A percentile compares a stretch with the other conserved stretches of the same genome.
Evolutionary conservation across 495 filamentous ascomycete genomes (phyloP).

Genomic region (Trypethelium eluteriae): DNA sequence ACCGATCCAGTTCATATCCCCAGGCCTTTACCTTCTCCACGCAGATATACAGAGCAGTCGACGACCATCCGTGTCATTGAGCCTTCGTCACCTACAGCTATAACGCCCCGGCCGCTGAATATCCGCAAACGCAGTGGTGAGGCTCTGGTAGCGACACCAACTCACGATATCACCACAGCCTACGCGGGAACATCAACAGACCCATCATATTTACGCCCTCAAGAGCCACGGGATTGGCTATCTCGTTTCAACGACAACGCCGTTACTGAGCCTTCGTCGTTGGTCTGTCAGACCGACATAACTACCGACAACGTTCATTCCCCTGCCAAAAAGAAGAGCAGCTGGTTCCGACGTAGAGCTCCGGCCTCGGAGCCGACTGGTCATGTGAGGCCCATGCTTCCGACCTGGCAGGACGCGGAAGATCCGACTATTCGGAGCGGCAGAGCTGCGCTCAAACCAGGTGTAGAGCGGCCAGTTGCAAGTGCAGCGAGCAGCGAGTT

Average conservation of each 20-base stretch:
- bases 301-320: not conserved
- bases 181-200: not conserved
- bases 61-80: slow-evolving; percentile 35
- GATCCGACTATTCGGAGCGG: slow-evolving; percentile 22
- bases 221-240: slow-evolving; percentile 1
- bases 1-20: slow-evolving; percentile 30
- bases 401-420: slow-evolving; percentile 26
- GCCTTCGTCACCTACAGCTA: slow-evolving; percentile 28
- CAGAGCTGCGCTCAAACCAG: slow-evolving; percentile 6
- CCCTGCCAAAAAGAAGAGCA: slow-evolving; percentile 34
- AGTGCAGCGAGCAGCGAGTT: slow-evolving; percentile 32
- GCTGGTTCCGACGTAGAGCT: slow-evolving; percentile 33
- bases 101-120: slow-evolving; percentile 34
- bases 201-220: not conserved
- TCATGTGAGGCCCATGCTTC: slow-evolving; percentile 18
- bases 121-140: slow-evolving; percentile 36
- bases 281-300: not conserved
- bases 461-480: slow-evolving; percentile 16
- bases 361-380: slow-evolving; percentile 9
- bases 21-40: slow-evolving; percentile 16
- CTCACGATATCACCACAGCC: not conserved
- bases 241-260: not conserved
- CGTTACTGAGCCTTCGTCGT: not conserved
- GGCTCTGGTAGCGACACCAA: slow-evolving; percentile 23
- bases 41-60: slow-evolving; percentile 19